phyloP scores from a whole-genome alignment of 2,329 filamentous ascomycete genomes.

The Samsoniella hepiali region DNA sequence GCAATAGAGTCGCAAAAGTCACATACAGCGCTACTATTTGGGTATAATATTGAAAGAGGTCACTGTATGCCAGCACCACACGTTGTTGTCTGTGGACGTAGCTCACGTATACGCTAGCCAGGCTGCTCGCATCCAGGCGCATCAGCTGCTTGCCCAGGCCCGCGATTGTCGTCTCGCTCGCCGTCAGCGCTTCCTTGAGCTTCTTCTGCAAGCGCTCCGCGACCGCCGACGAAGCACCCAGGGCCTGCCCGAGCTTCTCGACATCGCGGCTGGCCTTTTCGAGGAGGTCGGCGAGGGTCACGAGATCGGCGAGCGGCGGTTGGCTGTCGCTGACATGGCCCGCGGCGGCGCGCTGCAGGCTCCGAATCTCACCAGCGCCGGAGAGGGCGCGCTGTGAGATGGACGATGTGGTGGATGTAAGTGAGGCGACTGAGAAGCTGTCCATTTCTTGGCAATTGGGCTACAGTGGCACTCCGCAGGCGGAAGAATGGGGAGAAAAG shows the following conservation, averaged over 20 bases:
- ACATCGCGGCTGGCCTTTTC: constrained; percentile 4
- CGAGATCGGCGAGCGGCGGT: not conserved
- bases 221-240: not conserved
- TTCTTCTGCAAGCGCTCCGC: constrained; percentile 5
- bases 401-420: not conserved
- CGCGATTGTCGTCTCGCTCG: not conserved
- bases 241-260: not conserved
- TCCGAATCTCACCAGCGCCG: constrained; percentile 10
- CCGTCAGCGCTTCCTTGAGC: not conserved
- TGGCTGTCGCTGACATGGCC: not conserved
- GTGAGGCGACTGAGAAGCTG: constrained; percentile 4
- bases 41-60: constrained; percentile 7
- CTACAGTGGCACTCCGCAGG: not conserved
- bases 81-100: constrained; percentile 1
- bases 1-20: not conserved
- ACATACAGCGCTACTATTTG: not conserved
- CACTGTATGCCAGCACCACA: not conserved
- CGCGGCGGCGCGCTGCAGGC: not conserved
- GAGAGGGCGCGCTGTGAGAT: constrained; percentile 7
- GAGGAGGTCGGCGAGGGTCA: constrained; percentile 6
- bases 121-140: not conserved
- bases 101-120: not conserved
- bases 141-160: constrained; percentile 7
- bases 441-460: not conserved
- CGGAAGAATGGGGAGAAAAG: not conserved